Evolutionary conservation across 1,139 yeast species (phyloP), one percentile per base, ranked within the genome.

Genomic region (Geotrichum australiense): DNA sequence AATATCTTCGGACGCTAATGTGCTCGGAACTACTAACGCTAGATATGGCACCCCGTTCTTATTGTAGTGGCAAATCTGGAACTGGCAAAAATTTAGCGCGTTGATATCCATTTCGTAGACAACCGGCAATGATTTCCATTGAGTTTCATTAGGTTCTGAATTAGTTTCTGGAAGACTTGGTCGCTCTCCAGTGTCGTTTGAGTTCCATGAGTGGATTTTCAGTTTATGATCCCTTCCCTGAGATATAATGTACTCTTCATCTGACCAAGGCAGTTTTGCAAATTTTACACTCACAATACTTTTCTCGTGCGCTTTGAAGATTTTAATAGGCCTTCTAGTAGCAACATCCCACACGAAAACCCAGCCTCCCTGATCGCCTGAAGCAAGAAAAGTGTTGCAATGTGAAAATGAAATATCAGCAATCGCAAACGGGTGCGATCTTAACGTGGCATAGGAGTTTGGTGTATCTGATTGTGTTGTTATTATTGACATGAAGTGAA

Each of bases 341-440:
- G 49, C 52, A 11, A 64, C 42, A n/a, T 56, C 48, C 70, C 70
- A 66, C 50, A 58, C 51, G n/a, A 59, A 48, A 14, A 57, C 50
- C 63, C 64, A 62, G 12, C 70, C 70, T 1, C 53, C 53, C 30
- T 66, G 69, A 44, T 66, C 70, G 8, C 68, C 65, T 3, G 48
- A 39, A 6, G 41, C 39, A 15, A 45, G 35, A 29, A 23, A 50
- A 47, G 14, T 54, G 49, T 35, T 61, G 65, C 1, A 57, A 57
- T 10, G 65, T 45, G 15, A 61, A 53, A 15, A 58, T 50, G 10
- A 43, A 42, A 12, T 35, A 35, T 5, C 43, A 29, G 10, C 20
- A 18, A 22, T 7, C 15, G 24, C n/a, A 23, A 50, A 47, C 15
- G 54, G 49, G 35, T 61, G 65, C 1, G 58, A 57, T 10, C 65